Percentiles rank a stretch among this genome's conserved stretches.
Conservation (phyloP, 345 rosid genomes). For the Orychophragmus violaceus region DNA sequence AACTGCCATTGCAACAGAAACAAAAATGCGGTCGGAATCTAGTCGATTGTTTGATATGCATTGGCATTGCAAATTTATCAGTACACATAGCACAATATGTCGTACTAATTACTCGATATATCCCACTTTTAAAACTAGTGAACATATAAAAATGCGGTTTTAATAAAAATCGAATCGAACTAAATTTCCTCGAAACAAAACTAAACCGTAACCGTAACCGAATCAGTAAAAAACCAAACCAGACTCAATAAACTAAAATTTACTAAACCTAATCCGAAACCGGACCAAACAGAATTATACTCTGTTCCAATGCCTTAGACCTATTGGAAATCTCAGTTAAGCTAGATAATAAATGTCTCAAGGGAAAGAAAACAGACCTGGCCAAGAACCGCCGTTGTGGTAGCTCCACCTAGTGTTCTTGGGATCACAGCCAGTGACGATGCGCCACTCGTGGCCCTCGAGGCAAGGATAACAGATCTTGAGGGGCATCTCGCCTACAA, state of each 20-base stretch:
- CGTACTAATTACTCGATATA: neutral
- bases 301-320: neutral
- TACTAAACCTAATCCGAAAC: neutral
- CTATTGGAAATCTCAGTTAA: neutral
- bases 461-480: slow-evolving; percentile 62
- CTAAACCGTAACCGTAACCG: neutral
- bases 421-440: slow-evolving; percentile 69
- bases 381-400: slow-evolving; percentile 84
- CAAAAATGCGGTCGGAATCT: neutral
- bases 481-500: slow-evolving; percentile 71
- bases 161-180: neutral
- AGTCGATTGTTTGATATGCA: neutral
- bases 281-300: too few relatives aligned
- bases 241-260: too few relatives aligned
- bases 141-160: too few relatives aligned
- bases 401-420: slow-evolving; percentile 78
- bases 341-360: neutral
- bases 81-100: neutral
- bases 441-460: slow-evolving; percentile 61
- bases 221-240: too few relatives aligned
- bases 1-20: slow-evolving; percentile 33
- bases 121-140: too few relatives aligned
- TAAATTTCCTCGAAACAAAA: neutral
- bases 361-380: slow-evolving; percentile 40
- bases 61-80: neutral